A percentile compares a stretch with the other conserved stretches of the same genome.
These are phyloP conservation scores for Sporothrix humicola DNA, from an alignment of 2,329 filamentous ascomycete genomes.

Conservation along the genomic window DNA sequence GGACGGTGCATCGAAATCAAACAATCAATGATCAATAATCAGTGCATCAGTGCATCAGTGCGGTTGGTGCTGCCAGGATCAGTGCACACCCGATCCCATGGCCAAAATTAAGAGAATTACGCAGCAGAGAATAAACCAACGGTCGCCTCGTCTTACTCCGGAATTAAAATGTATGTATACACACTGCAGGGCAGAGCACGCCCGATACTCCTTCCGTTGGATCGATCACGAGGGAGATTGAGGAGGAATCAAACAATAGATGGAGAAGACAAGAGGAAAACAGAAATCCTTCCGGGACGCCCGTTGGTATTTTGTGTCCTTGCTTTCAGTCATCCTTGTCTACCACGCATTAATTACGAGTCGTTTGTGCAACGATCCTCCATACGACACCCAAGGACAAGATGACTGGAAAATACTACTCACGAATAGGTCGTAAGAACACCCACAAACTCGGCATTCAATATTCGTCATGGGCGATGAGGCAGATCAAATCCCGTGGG, in stretches of 20 bases:
- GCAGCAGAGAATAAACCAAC: background rate
- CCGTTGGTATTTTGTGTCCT: background rate
- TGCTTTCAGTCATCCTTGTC: background rate
- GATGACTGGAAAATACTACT: too few species aligned
- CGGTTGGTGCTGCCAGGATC: background rate
- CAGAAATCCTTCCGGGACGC: constrained; percentile 1
- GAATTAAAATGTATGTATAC: background rate
- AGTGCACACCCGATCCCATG: background rate
- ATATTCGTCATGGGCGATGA: background rate
- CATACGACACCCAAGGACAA: too few species aligned
- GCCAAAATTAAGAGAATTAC: background rate
- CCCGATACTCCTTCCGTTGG: background rate
- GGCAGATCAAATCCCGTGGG: background rate
- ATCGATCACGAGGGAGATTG: constrained; percentile 15
- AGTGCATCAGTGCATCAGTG: background rate
- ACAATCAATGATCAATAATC: too few species aligned
- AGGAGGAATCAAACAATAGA: background rate
- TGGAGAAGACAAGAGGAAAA: too few species aligned
- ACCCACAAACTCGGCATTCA: too few species aligned
- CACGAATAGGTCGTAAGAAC: too few species aligned
- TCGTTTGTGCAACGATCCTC: background rate
- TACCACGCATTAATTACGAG: constrained; percentile 2
- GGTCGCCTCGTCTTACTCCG: background rate
- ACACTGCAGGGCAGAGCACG: background rate
- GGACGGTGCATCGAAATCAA: too few species aligned